Base-by-base conservation (phyloP, 768 basidiomycete species). In the Xanthoconium purpureum region DNA sequence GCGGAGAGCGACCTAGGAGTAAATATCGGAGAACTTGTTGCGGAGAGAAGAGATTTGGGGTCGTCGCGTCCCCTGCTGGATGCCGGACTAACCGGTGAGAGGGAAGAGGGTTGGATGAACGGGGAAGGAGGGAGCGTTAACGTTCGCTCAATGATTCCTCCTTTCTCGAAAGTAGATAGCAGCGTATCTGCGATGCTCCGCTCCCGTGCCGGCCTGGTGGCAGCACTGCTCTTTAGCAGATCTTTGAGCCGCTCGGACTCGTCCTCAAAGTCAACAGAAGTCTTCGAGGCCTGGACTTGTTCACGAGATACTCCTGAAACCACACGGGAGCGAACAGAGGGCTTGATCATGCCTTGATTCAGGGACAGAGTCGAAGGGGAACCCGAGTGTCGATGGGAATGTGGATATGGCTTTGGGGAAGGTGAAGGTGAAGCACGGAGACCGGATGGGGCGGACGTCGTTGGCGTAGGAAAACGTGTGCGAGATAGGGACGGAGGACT, bases 241-340 rank as follows among this genome's bases (percentile, higher is more conserved):
- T 84, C 86, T 66, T 88, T 90, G 58, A 93, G 75, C 61, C 84
- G 85, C 52, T 85, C 86, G 2, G 85, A 78, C 65, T 93, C 91
- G 43, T 91, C 88, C 3, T 92, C 91, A 54, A 84, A 90, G 65
- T 93, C 91, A 2, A 91, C 85, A 63, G 81, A 85, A 61, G 84
- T 89, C 72, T 82, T 89, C 0, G 88, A 84, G 0, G 90, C 91
- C 67, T 91, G 87, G 0, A 82, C 88, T 56, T 81, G 80, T 57
- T 89, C 87, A 10, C 75, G 75, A 9, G 83, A 88, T 6, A 93
- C 73, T 12, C 84, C 85, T n/a, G 89, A 87, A 1, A 89, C 87
- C 6, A 87, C 79, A 6, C 81, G 78, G 17, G 87, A 79, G 49
- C 84, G 80, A 29, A 79, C 72, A n/a, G 80, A 71, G 12, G 85